Evolutionary conservation across 805 yeast species (phyloP).

Genomic region (Barnettozyma wickerhamii): DNA sequence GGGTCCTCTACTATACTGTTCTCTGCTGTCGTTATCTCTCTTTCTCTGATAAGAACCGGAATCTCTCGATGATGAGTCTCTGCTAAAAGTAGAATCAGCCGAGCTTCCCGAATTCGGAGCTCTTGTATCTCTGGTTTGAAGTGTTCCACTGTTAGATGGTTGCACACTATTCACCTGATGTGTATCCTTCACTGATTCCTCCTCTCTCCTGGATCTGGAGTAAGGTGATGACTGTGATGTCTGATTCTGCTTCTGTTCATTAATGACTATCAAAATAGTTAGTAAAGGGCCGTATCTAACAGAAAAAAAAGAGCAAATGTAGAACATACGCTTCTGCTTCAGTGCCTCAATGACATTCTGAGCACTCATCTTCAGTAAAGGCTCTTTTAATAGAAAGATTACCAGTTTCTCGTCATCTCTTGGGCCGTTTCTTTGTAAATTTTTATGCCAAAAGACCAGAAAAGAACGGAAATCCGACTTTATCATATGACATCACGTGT

Average conservation of each 20-base stretch:
- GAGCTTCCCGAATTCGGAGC: not conserved
- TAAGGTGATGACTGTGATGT: constrained; percentile 2
- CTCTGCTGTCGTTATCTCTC: constrained; percentile 5
- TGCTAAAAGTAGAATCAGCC: not conserved
- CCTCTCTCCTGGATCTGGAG: constrained; percentile 13
- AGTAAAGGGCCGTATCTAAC: constrained; percentile 2
- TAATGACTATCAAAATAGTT: constrained; percentile 9
- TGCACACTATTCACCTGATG: too few relatives aligned
- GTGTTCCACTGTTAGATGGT: constrained; percentile 4
- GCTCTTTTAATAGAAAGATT: too few relatives aligned
- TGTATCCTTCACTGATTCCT: not conserved
- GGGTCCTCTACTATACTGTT: constrained; percentile 3
- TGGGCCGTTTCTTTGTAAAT: too few relatives aligned
- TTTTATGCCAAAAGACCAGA: too few relatives aligned
- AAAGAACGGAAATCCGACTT: too few relatives aligned
- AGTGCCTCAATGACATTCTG: constrained; percentile 21
- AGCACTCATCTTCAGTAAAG: constrained; percentile 20
- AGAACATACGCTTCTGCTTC: constrained; percentile 22
- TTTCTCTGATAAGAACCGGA: too few relatives aligned
- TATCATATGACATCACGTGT: too few relatives aligned
- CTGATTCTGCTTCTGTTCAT: constrained; percentile 10
- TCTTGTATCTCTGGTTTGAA: not conserved
- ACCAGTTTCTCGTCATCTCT: too few relatives aligned
- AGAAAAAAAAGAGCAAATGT: too few relatives aligned
- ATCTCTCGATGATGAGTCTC: too few relatives aligned